Percentiles rank a stretch among this genome's conserved stretches.
These are phyloP conservation scores for Penicillium subrubescens DNA, from an alignment of 495 filamentous ascomycete species.

Conservation along the genomic window DNA sequence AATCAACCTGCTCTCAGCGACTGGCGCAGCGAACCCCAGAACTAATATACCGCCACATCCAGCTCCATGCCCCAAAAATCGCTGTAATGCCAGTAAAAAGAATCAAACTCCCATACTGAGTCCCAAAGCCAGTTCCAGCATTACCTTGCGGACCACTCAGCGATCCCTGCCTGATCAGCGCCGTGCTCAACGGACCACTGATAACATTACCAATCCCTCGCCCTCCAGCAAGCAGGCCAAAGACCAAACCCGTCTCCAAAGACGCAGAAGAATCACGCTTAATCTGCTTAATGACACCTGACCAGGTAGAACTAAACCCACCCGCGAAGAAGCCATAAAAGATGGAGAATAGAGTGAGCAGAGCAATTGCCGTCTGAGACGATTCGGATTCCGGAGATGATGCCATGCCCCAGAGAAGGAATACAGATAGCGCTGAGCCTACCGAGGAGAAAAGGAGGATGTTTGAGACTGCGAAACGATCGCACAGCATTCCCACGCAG, in stretches of 20 bases:
- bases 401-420: constrained; percentile 68
- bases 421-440: constrained; percentile 59
- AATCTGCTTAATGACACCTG: constrained; percentile 61
- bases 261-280: constrained; percentile 43
- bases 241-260: constrained; percentile 60
- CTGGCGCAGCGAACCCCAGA: constrained; percentile 9
- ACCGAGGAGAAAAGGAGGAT: constrained; percentile 60
- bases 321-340: constrained; percentile 73
- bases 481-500: constrained; percentile 60
- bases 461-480: constrained; percentile 60
- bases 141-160: constrained; percentile 20
- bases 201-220: constrained; percentile 68
- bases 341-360: constrained; percentile 66
- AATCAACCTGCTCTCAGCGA: neutral
- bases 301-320: constrained; percentile 61
- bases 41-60: constrained; percentile 36
- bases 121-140: constrained; percentile 36
- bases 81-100: constrained; percentile 51
- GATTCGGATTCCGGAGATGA: constrained; percentile 22
- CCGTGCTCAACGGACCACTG: constrained; percentile 62
- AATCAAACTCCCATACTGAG: constrained; percentile 46
- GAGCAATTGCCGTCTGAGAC: constrained; percentile 47
- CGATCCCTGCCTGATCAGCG: constrained; percentile 45
- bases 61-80: constrained; percentile 38
- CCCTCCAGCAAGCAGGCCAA: constrained; percentile 63